Base-by-base conservation (phyloP, 345 rosid species). In the Cardamine occulta region DNA sequence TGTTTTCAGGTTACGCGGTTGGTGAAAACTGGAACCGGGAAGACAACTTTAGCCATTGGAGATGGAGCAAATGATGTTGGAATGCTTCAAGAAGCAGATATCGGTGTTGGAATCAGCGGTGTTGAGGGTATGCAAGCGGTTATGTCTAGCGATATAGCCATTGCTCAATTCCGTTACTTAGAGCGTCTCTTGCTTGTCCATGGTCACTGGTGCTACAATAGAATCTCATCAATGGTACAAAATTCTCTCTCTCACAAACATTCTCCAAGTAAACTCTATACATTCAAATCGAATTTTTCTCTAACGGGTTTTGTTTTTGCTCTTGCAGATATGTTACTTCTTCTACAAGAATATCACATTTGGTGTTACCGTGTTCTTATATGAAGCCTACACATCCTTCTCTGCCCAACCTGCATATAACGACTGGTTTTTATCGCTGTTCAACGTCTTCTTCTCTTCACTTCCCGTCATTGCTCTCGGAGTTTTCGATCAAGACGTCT, bases 81-180 rank as follows among this genome's bases (percentile, higher is more conserved):
- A 29, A 95, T 95, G 99, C 99, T 95, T 73, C 99, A 95, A 85
- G 99, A 95, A 84, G 97, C 97, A 1, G 97, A 95, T 69, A 95
- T 95, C 0, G 97, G 99, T 24, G 82, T 92, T 26, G 97, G 99
- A 72, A 95, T 95, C 80, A 95, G 99, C 40, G 99, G 97, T 7
- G 88, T 89, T 54, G 99, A 95, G 67, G 99, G 99, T 69, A 95
- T 95, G 99, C 99, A 95, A 96, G 99, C 99, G 11, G 99, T 92
- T 71, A 95, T 95, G 99, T 91, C 99, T 57, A 93, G 98, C 57
- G 98, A 93, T 63, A 86, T 93, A 73, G 90, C 97, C 6, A 85
- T 91, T 72, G 94, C 99, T 28, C 99, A 95, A 44, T 95, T 95
- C 77, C 85, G 96, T 15, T 92, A 75, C 76, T 76, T 95, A 79